Evolutionary conservation across 495 filamentous ascomycete species (phyloP), one percentile per base, ranked within the genome.

Genomic region (Penicillium argentinense): DNA sequence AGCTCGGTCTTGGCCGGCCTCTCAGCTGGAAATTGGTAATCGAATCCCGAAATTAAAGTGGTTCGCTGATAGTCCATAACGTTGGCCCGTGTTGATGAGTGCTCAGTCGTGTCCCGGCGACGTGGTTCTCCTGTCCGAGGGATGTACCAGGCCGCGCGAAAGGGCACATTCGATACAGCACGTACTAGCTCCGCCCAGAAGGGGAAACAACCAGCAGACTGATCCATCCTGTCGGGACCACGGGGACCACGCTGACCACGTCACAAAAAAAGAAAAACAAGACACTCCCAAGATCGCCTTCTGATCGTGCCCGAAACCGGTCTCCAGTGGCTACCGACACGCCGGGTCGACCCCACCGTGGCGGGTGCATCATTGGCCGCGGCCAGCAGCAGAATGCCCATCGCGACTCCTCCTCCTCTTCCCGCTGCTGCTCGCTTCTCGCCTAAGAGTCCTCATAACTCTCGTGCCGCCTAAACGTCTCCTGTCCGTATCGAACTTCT

Each of bases 391-490:
- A 18, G 33, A 36, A 36, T 36, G 33, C 33, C 33, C n/a, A n/a
- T n/a, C n/a, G n/a, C n/a, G n/a, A 36, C 33, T 36, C 7, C 12
- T 22, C 33, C 33, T 36, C 33, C 33, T 36, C 32, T 34, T 21
- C 33, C 16, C 33, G 29, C 4, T 21, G 16, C 16, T 18, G 29
- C 4, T 9, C 17, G 9, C 17, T 18, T 36, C 33, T 36, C 33
- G 33, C 33, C 33, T 36, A 36, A 36, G 33, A 36, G 21, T 9
- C 33, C 33, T 21, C 21, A 36, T 36, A 36, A 36, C 33, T 18
- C 21, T 36, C 33, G 17, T n/a, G 11, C 33, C 33, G 33, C 33
- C 33, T 36, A 36, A 36, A 36, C 33, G 33, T 36, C 17, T 36
- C 29, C 29, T n/a, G 12, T 14, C 33, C 33, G 21, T 2, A 3